Conservation (phyloP, 768 basidiomycete genomes). For the Lentinus brumalis region DNA sequence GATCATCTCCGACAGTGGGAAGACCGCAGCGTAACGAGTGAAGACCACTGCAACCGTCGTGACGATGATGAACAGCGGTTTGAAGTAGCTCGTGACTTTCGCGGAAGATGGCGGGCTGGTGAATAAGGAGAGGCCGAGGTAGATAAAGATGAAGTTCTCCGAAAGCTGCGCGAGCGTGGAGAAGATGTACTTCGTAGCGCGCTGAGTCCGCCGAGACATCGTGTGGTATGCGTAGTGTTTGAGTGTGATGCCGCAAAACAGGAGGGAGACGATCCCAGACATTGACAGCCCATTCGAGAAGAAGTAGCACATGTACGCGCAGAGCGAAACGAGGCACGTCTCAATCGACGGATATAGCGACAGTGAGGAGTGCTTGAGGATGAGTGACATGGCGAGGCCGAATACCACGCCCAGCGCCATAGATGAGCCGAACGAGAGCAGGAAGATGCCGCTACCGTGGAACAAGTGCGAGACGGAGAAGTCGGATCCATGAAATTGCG, state of each 20-base stretch:
- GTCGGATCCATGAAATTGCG: slow-evolving; percentile 88
- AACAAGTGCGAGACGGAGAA: slow-evolving; percentile 88
- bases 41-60: slow-evolving; percentile 91
- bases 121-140: slow-evolving; percentile 96
- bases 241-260: slow-evolving; percentile 98
- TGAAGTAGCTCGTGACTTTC: slow-evolving; percentile 82
- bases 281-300: slow-evolving; percentile 95
- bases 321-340: slow-evolving; percentile 92
- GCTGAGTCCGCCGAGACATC: slow-evolving; percentile 94
- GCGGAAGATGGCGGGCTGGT: slow-evolving; percentile 80
- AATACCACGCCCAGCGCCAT: slow-evolving; percentile 93
- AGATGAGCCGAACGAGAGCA: slow-evolving; percentile 92
- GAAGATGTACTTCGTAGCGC: slow-evolving; percentile 95
- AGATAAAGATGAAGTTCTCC: slow-evolving; percentile 99
- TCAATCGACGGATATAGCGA: slow-evolving; percentile 90
- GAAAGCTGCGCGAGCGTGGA: slow-evolving; percentile 90
- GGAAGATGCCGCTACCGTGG: slow-evolving; percentile 96
- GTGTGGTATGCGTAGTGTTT: slow-evolving; percentile 99
- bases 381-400: slow-evolving; percentile 86
- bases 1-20: slow-evolving; percentile 93
- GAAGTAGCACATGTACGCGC: slow-evolving; percentile 97
- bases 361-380: slow-evolving; percentile 93
- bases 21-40: slow-evolving; percentile 94
- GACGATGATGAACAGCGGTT: slow-evolving; percentile 92
- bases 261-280: slow-evolving; percentile 95